Base-by-base conservation (phyloP, 306 rosid species). In the Spatholobus suberectus region DNA sequence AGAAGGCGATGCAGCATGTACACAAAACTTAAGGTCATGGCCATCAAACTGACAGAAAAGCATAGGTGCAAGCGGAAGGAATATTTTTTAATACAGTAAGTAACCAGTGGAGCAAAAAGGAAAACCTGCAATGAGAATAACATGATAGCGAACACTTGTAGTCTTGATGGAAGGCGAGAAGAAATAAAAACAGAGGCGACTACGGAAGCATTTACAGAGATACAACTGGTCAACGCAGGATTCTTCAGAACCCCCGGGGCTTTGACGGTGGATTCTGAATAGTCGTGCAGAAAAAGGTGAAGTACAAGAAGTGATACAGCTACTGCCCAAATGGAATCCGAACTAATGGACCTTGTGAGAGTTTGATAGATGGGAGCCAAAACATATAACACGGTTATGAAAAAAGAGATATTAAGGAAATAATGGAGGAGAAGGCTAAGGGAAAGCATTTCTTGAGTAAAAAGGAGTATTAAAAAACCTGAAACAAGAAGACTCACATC, bases 331-430 rank as follows among this genome's bases (percentile, higher is more conserved):
- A 95, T 92, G 75, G 99, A 92, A 83, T 95, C 99, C 4, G 97
- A 93, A 86, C 94, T 93, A 26, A 95, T 95, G 75, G 97, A 93
- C 86, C 94, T 89, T 18, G 99, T 95, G 35, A 95, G 99, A 63
- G 96, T 95, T 75, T 93, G 92, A 81, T 90, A 95, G 55, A 95
- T 88, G 58, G 99, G 99, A 82, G 99, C 98, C 82, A 95, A 87
- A 82, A 89, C 89, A 88, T 86, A 93, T 63, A 93, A 76, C 20
- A 92, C 94, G 3, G 93, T 89, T 61, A 92, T 84, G 71, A 95
- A 95, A 83, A 93, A 93, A 5, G 93, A 85, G 69, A 93, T 83
- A 61, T 95, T 95, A 54, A 93, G 93, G 72, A 90, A 34, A 81
- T 93, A 93, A 80, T 86, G 95, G 27, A 87, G 81, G 65, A 95